phyloP scores from a whole-genome alignment of 441 rosid genomes.

The Adansonia grandidieri region DNA sequence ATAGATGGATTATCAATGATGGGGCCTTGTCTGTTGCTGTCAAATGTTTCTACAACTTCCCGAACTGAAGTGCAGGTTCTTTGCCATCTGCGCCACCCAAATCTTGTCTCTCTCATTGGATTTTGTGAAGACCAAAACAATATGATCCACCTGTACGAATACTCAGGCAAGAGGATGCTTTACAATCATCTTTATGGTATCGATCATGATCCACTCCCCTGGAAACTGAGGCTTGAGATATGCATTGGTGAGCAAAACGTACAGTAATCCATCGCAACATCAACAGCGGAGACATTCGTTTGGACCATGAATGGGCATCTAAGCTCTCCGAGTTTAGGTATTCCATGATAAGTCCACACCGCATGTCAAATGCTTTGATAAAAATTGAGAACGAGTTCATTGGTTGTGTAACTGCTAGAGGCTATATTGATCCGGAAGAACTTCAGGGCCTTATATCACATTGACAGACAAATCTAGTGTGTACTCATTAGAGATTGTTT shows the following conservation, averaged over 20 bases:
- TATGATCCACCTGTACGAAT: conserved; percentile 35
- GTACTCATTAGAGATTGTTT: background rate
- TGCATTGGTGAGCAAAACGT: background rate
- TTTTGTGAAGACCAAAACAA: conserved; percentile 36
- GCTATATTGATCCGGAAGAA: background rate
- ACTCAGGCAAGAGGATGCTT: conserved; percentile 35
- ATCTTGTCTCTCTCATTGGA: conserved; percentile 44
- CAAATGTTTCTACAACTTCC: conserved; percentile 15
- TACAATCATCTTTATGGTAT: background rate
- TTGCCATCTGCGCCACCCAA: conserved; percentile 41
- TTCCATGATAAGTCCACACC: background rate
- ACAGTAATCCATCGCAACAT: background rate
- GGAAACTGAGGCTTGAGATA: background rate
- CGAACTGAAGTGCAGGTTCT: conserved; percentile 40
- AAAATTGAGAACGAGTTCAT: background rate
- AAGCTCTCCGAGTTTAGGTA: background rate
- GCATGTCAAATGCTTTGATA: background rate
- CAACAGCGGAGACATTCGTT: background rate
- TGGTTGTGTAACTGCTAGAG: background rate
- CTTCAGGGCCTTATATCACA: no score
- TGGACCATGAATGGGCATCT: background rate
- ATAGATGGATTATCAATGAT: no score
- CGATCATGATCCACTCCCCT: background rate
- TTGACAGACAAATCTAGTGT: background rate
- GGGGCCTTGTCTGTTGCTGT: no score